Conservation (phyloP, 1,284 basidiomycete genomes). For the Ustilago nuda region DNA sequence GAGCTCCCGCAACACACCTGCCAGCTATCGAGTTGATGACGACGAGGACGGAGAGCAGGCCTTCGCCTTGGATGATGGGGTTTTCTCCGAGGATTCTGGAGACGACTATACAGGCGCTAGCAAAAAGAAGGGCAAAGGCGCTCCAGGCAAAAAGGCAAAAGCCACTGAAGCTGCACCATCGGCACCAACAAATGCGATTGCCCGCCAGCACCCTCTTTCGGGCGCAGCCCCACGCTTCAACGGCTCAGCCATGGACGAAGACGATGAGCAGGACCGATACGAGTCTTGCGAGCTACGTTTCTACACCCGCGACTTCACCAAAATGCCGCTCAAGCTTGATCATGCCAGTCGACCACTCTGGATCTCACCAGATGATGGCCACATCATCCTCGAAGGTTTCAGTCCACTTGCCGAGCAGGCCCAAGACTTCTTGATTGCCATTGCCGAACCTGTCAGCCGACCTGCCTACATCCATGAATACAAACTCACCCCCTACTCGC, state of each 20-base stretch:
- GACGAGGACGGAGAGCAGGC: conserved; percentile 38
- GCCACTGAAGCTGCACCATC: conserved; percentile 6
- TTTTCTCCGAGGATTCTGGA: conserved; percentile 49
- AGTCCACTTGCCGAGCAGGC: conserved; percentile 93
- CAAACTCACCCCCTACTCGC: conserved; percentile 95
- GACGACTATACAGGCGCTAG: conserved; percentile 38
- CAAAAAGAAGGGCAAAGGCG: conserved; percentile 11
- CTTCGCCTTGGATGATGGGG: conserved; percentile 38
- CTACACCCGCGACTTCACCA: conserved; percentile 73
- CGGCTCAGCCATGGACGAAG: conserved; percentile 42
- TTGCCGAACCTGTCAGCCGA: conserved; percentile 98
- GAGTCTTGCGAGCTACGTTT: conserved; percentile 75
- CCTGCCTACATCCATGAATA: conserved; percentile 99
- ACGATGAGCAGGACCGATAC: conserved; percentile 41
- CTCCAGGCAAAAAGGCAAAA: conserved; percentile 20
- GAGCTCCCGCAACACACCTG: conserved; percentile 25
- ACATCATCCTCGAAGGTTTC: conserved; percentile 69
- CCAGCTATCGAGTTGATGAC: conserved; percentile 19
- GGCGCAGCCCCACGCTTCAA: conserved; percentile 48
- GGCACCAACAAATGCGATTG: conserved; percentile 13
- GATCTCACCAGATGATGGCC: conserved; percentile 67
- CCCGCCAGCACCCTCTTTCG: conserved; percentile 46
- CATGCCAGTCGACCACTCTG: conserved; percentile 65
- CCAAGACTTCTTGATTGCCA: conserved; percentile 97
- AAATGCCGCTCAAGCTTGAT: conserved; percentile 66